phyloP scores from a whole-genome alignment of 805 yeast genomes.

The Starmerella stigmatis region DNA sequence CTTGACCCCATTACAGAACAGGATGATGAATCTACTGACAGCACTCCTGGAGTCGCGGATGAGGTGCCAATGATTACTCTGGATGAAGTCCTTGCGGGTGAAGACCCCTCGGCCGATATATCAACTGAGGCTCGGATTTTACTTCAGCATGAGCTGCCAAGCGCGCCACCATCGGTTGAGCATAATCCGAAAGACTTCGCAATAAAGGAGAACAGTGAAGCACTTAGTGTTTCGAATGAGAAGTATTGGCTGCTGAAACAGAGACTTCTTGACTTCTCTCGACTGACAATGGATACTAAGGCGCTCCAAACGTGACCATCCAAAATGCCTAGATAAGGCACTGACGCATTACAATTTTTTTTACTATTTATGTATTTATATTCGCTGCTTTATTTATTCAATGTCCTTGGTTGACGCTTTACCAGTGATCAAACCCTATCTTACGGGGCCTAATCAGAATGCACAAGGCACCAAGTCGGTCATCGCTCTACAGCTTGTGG shows the following conservation, averaged over 20 bases:
- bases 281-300: too few species aligned
- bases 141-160: neutral
- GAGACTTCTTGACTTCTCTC: neutral
- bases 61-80: neutral
- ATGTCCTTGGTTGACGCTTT: neutral
- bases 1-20: neutral
- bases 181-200: neutral
- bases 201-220: neutral
- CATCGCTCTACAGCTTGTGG: too few species aligned
- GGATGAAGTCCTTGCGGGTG: neutral
- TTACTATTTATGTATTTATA: neutral
- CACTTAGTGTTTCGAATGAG: neutral
- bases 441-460: too few species aligned
- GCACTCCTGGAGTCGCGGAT: neutral
- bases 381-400: neutral
- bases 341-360: neutral
- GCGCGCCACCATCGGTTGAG: neutral
- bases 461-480: too few species aligned
- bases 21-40: neutral
- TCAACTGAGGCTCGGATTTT: neutral
- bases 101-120: neutral
- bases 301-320: too few species aligned
- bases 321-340: too few species aligned
- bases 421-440: too few species aligned
- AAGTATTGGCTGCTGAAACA: neutral